Base-by-base conservation (phyloP, 768 basidiomycete species). In the Hygrocybe punicea region DNA sequence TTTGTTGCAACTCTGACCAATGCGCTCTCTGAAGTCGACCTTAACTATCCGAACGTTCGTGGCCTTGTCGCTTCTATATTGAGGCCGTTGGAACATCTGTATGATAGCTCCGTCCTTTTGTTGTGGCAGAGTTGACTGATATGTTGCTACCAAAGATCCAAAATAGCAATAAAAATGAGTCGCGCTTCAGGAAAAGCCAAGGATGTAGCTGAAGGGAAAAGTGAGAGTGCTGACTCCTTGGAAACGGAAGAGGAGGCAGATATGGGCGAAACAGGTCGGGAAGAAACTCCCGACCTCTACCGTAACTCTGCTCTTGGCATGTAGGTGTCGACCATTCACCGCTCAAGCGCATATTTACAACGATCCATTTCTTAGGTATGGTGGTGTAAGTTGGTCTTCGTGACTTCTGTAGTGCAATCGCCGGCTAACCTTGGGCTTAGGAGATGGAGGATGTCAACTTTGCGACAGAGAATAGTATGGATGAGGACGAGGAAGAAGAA, bases 81-180 rank as follows among this genome's bases (percentile, higher is more conserved):
- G 44, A 84, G 87, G 13, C 95, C 97, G 6, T 73, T 99, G 50
- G 94, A 98, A 64, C 83, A 87, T 63, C 70, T 99, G 94, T 94
- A 70, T 72, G 91, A 72, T 17, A 0, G 44, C 47, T 46, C 35
- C 29, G 25, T 24, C 21, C 33, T 36, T 23, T 47, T 17, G 6
- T 19, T 34, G 25, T 39, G 21, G 3, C 17, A 36, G 29, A 9
- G n/a, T 44, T 46, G 25, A 55, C 14, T 19, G 13, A 8, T 2
- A n/a, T 37, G 8, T 40, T 17, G 10, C 23, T 39, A 37, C 19
- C 51, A 36, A 59, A 96, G 93, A 51, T 91, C 97, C 16, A 97
- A 96, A 70, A 81, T 95, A 53, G 95, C 96, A n/a, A 98, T 97
- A 73, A 98, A 96, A 73, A 95, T 98, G 91, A 96, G 93, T 49